Conservation (phyloP, 176 grass and related monocot genomes). For the Rhynchospora tenuis region DNA sequence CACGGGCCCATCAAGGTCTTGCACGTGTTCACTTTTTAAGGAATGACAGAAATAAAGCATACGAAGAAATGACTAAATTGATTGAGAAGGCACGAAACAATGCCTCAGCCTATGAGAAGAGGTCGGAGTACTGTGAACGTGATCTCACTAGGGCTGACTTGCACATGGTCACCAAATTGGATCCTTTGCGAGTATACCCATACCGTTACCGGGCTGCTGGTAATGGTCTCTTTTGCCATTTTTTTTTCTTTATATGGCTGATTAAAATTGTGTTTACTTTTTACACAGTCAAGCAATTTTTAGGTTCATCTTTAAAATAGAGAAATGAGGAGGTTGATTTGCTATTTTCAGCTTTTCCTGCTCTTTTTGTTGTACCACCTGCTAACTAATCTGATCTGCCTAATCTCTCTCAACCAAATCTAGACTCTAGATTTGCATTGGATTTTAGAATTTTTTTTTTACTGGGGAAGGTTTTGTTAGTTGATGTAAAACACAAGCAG, state of each 20-base stretch:
- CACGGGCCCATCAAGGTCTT: slow-evolving; percentile 92
- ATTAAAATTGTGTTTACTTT: too few species aligned
- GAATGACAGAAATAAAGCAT: slow-evolving; percentile 61
- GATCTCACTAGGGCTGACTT: slow-evolving; percentile 82
- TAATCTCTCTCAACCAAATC: slow-evolving; percentile 7
- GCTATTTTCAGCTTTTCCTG: background rate
- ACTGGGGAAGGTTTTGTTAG: slow-evolving; percentile 2
- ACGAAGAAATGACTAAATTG: slow-evolving; percentile 94
- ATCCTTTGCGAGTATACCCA: slow-evolving; percentile 86
- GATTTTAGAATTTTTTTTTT: slow-evolving; percentile 1
- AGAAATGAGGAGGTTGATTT: background rate
- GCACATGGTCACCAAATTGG: slow-evolving; percentile 89
- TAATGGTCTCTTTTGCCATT: slow-evolving; percentile 16
- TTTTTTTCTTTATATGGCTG: background rate
- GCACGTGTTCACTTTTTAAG: slow-evolving; percentile 88
- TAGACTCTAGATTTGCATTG: background rate
- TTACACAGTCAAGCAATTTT: too few species aligned
- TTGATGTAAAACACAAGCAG: slow-evolving; percentile 1
- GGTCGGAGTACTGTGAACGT: slow-evolving; percentile 87
- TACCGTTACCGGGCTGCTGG: slow-evolving; percentile 99
- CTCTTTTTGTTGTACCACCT: background rate
- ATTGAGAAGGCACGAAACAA: slow-evolving; percentile 97
- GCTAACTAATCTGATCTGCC: background rate
- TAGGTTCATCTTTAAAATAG: background rate
- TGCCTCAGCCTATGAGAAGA: slow-evolving; percentile 95